phyloP scores from a whole-genome alignment of 208 protist species.

The Acanthamoeba pearcei region DNA sequence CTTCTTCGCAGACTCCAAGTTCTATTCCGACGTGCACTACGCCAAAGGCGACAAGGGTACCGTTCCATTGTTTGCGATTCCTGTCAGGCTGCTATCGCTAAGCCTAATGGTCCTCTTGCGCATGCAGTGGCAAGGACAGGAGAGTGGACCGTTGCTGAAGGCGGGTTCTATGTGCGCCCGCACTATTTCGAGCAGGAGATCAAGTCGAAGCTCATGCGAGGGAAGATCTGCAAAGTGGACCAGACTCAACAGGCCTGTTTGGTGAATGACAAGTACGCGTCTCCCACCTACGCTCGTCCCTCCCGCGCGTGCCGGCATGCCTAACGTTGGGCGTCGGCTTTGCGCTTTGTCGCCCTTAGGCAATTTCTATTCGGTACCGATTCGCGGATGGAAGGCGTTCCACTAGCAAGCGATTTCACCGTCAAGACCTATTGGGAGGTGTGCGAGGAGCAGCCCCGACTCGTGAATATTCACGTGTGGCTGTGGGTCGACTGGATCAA shows the following conservation, averaged over 20 bases:
- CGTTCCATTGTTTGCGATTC: background rate
- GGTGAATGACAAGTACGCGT: conserved; percentile 28
- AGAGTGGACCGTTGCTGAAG: conserved; percentile 19
- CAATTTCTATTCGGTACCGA: conserved; percentile 51
- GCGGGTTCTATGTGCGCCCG: conserved; percentile 22
- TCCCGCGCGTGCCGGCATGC: background rate
- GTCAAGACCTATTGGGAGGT: conserved; percentile 73
- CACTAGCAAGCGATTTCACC: conserved; percentile 50
- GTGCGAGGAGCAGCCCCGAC: conserved; percentile 14
- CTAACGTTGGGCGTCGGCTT: too few relatives aligned
- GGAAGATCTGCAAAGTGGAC: conserved; percentile 65
- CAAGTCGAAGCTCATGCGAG: conserved; percentile 67
- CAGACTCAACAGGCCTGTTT: conserved; percentile 68
- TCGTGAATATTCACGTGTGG: conserved; percentile 68
- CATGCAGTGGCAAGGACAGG: conserved; percentile 2
- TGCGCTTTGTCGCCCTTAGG: background rate
- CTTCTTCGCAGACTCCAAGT: conserved; percentile 27
- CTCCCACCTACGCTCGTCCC: background rate
- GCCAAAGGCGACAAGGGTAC: conserved; percentile 39
- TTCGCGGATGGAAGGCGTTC: conserved; percentile 64
- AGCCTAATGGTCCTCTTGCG: background rate
- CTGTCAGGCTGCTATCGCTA: background rate
- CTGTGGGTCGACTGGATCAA: conserved; percentile 75
- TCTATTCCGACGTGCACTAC: conserved; percentile 44
- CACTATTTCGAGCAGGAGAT: conserved; percentile 73